Evolutionary conservation across 495 filamentous ascomycete genomes (phyloP).

Genomic region (Neurospora sp.): DNA sequence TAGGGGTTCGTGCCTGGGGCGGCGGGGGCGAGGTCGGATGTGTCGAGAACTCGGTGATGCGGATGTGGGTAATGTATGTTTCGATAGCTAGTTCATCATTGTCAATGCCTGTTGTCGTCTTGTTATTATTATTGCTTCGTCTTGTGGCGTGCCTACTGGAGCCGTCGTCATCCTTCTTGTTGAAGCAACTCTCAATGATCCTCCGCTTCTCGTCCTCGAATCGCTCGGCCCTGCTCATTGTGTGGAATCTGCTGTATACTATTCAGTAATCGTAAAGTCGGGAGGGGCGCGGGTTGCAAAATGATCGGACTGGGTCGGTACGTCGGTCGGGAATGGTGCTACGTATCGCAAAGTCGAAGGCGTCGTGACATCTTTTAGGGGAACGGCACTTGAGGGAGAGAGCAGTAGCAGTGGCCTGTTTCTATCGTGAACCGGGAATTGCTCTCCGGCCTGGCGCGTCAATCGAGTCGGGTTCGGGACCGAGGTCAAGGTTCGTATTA

Average conservation of each 20-base stretch:
- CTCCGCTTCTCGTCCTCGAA: slow-evolving; percentile 95
- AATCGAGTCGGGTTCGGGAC: neutral
- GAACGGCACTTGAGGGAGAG: neutral
- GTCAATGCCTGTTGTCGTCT: neutral
- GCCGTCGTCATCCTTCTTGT: slow-evolving; percentile 75
- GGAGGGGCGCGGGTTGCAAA: neutral
- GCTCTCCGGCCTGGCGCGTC: neutral
- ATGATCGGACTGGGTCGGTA: neutral
- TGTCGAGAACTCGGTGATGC: slow-evolving; percentile 71
- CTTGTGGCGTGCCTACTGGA: slow-evolving; percentile 46
- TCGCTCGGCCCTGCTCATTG: slow-evolving; percentile 54
- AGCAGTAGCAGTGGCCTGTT: neutral
- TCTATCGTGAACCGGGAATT: neutral
- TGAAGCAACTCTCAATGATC: slow-evolving; percentile 86
- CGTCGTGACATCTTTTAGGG: neutral
- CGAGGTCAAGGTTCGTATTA: neutral
- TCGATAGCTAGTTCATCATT: slow-evolving; percentile 40
- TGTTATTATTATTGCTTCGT: neutral
- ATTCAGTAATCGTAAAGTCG: neutral
- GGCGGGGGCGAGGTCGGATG: slow-evolving; percentile 83
- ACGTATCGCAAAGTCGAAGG: neutral
- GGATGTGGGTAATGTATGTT: slow-evolving; percentile 96
- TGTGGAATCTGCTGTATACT: neutral
- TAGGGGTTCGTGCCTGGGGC: slow-evolving; percentile 48
- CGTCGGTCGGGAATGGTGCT: neutral